These are phyloP conservation scores for Trichosporon asahii DNA, from an alignment of 1,284 basidiomycete species.

Conservation along the genomic window DNA sequence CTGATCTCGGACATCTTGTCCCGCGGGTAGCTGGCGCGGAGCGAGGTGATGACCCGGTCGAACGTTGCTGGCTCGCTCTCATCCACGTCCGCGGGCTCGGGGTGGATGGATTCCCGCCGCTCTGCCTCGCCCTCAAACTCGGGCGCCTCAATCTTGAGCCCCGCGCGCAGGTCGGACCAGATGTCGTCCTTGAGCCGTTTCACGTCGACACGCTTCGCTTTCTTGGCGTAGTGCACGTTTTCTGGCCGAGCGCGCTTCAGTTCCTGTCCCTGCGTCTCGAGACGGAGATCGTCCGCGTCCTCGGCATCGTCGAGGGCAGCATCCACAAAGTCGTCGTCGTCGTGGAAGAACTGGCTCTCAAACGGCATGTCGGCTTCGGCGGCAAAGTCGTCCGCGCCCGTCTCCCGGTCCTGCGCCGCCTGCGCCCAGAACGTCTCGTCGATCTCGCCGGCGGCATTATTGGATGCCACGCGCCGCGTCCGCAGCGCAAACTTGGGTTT, in stretches of 20 bases:
- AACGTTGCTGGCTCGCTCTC: conserved; percentile 55
- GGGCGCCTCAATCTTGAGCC: conserved; percentile 38
- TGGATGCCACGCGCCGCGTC: conserved; percentile 61
- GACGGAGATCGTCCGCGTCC: conserved; percentile 69
- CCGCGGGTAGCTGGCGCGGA: conserved; percentile 76
- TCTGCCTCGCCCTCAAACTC: not conserved
- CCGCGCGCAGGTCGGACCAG: conserved; percentile 81
- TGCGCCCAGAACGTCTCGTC: conserved; percentile 95
- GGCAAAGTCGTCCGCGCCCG: conserved; percentile 51
- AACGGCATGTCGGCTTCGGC: conserved; percentile 69
- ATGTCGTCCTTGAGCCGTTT: conserved; percentile 97
- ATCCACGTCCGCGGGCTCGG: not conserved
- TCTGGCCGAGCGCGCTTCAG: conserved; percentile 78
- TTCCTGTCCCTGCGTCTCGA: conserved; percentile 69
- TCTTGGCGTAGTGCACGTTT: conserved; percentile 90
- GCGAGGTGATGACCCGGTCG: conserved; percentile 73
- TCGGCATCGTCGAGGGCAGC: conserved; percentile 68
- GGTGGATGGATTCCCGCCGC: not conserved
- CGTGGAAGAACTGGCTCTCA: conserved; percentile 95
- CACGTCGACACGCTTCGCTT: conserved; percentile 95
- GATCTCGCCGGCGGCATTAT: conserved; percentile 68
- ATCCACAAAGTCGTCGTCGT: conserved; percentile 81
- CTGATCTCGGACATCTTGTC: conserved; percentile 98
- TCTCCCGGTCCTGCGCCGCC: conserved; percentile 75
- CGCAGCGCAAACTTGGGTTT: conserved; percentile 89